Conservation (phyloP, 2,329 filamentous ascomycete genomes). For the Apiospora pterosperma region DNA sequence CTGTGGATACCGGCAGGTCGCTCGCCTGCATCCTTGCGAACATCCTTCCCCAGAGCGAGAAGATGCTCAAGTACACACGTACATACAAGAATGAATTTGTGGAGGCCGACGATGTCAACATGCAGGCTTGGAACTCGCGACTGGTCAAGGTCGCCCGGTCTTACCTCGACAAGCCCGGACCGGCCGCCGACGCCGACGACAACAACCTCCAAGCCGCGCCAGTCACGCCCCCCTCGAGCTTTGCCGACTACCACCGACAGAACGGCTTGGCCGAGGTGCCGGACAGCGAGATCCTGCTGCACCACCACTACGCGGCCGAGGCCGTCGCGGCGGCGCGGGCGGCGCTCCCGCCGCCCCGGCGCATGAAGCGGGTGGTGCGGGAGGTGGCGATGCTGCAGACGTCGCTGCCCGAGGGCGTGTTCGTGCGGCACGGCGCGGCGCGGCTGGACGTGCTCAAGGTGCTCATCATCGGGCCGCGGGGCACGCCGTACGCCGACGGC, state of each 20-base stretch:
- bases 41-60: conserved; percentile 27
- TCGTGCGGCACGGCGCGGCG: conserved; percentile 40
- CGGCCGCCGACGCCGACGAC: neutral
- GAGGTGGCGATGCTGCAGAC: conserved; percentile 43
- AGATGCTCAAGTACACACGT: neutral
- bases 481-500: conserved; percentile 51
- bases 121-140: conserved; percentile 9
- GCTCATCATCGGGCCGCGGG: conserved; percentile 45
- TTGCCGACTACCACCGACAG: neutral
- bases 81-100: conserved; percentile 18
- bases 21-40: conserved; percentile 22
- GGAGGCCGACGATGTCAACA: conserved; percentile 12
- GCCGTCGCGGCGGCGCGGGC: neutral
- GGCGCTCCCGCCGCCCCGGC: conserved; percentile 28
- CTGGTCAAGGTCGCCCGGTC: conserved; percentile 21
- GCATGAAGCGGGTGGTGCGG: conserved; percentile 44
- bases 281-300: neutral
- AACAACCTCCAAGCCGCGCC: neutral
- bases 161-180: neutral
- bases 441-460: conserved; percentile 48
- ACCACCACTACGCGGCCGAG: neutral
- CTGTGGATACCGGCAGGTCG: conserved; percentile 22
- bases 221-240: neutral
- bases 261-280: neutral
- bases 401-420: conserved; percentile 48